Evolutionary conservation across 23 red algal genomes (phyloP), one percentile per base, ranked within the genome.

Genomic region (Gracilaria vermiculophylla): DNA sequence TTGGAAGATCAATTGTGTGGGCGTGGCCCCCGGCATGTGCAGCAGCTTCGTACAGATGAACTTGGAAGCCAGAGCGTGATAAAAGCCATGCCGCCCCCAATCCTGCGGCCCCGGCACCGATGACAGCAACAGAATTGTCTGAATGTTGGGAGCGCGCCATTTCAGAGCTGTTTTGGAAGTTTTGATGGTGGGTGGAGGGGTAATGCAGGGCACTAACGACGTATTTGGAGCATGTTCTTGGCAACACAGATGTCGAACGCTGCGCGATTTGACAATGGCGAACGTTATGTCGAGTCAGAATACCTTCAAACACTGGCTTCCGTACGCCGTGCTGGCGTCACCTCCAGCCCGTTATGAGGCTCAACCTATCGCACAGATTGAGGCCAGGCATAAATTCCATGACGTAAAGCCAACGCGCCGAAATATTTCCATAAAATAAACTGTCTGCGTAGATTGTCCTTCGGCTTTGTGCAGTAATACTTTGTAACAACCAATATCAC

Each of bases 31-130:
- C 97, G 24, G 94, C 34, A 27, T 78, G 51, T 36, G 65, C 39
- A 49, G 71, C 77, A 64, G 85, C 79, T 84, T 99, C 97, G 73
- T 94, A 92, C 1, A 99, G 37, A 29, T 85, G 87, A n/a, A 99
- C 97, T 16, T 70, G 51, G 62, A 84, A 82, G 10, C 91, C 80
- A 27, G 72, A 90, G 33, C 76, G 66, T 16, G 84, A 80, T 23
- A 99, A 72, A 61, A 87, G 85, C 92, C 92, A 99, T 54, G 97
- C 97, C n/a, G 97, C 88, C 29, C 65, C 89, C 13, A 99, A 75
- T 49, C 97, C 97, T 36, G 97, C 70, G 14, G 94, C 86, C 14
- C 97, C 97, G 2, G 76, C 71, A 36, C 97, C 97, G 70, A 99
- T 77, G 42, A 99, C 77, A 19, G 87, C 91, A 8, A 98, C 83